Evolutionary conservation across 2,329 filamentous ascomycete genomes (phyloP).

Genomic region (Cladosporium sp.): DNA sequence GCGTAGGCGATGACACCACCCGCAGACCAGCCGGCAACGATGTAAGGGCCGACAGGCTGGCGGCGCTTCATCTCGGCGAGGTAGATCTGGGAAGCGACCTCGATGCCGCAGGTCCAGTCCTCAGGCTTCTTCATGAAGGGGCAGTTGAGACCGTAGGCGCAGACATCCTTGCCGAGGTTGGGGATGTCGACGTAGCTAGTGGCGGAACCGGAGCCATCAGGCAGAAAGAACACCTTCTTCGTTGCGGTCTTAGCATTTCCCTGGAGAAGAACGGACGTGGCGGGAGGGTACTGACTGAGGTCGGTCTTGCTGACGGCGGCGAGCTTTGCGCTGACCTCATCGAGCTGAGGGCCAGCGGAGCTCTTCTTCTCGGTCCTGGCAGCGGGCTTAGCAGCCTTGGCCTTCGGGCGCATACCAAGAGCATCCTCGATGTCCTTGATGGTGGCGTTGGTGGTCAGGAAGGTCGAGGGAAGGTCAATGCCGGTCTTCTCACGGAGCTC

Average conservation of each 20-base stretch:
- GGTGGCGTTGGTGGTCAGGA: constrained; percentile 55
- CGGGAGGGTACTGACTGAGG: constrained; percentile 40
- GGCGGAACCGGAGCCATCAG: constrained; percentile 52
- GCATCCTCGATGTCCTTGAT: constrained; percentile 61
- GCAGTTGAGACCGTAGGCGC: constrained; percentile 56
- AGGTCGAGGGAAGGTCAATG: constrained; percentile 45
- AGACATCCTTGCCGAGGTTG: constrained; percentile 46
- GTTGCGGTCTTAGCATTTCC: constrained; percentile 51
- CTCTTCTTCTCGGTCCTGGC: constrained; percentile 26
- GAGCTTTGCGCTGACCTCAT: constrained; percentile 45
- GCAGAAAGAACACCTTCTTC: constrained; percentile 49
- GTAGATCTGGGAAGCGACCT: constrained; percentile 59
- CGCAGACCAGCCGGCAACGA: constrained; percentile 51
- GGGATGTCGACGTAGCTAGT: constrained; percentile 62
- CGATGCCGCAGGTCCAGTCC: constrained; percentile 59
- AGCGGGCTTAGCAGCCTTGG: constrained; percentile 29
- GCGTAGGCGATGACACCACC: constrained; percentile 51
- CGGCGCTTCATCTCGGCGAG: constrained; percentile 64
- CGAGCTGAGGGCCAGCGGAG: constrained; percentile 32
- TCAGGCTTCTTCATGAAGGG: constrained; percentile 65
- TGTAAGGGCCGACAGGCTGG: constrained; percentile 57
- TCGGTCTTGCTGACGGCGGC: constrained; percentile 27
- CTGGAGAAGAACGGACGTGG: constrained; percentile 52
- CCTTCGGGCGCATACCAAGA: constrained; percentile 50
- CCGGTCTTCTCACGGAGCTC: constrained; percentile 47